phyloP scores from a whole-genome alignment of 225 moss, liverwort and hornwort species.

The Marchantia paleacea region DNA sequence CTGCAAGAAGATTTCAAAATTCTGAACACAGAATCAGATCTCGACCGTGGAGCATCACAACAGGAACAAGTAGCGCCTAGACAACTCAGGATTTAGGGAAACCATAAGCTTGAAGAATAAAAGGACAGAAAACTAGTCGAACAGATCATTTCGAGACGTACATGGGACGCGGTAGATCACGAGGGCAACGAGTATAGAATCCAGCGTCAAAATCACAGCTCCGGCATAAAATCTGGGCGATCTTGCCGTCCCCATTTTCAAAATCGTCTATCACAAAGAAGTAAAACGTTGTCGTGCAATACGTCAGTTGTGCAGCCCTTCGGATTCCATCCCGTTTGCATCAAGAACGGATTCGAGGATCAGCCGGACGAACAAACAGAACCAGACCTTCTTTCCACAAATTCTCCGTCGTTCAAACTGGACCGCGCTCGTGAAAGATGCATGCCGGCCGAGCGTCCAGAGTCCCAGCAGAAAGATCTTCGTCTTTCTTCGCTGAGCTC shows the following conservation, averaged over 20 bases:
- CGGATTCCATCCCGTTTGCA: background rate
- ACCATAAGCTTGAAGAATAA: background rate
- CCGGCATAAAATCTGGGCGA: conserved; percentile 21
- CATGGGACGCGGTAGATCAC: conserved; percentile 83
- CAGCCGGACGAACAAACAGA: background rate
- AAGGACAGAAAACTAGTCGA: background rate
- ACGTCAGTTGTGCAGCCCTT: background rate
- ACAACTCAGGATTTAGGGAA: background rate
- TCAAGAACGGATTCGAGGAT: too few species aligned
- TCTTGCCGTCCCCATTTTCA: conserved; percentile 9
- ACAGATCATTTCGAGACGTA: conserved; percentile 20
- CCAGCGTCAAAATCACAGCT: conserved; percentile 59
- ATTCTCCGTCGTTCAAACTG: background rate
- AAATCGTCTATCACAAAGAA: background rate
- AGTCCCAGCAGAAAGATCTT: background rate
- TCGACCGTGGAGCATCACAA: too few species aligned
- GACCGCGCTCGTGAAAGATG: background rate
- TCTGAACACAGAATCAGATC: too few species aligned
- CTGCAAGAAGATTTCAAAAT: too few species aligned
- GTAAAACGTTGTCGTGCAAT: background rate
- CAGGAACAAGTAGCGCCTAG: too few species aligned
- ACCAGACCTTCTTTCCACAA: background rate
- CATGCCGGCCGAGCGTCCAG: background rate
- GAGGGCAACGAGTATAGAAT: conserved; percentile 63
- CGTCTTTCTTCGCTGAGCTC: too few species aligned